Evolutionary conservation across 2,329 filamentous ascomycete species (phyloP), one percentile per base, ranked within the genome.

Genomic region (Keithomyces neogunnii): DNA sequence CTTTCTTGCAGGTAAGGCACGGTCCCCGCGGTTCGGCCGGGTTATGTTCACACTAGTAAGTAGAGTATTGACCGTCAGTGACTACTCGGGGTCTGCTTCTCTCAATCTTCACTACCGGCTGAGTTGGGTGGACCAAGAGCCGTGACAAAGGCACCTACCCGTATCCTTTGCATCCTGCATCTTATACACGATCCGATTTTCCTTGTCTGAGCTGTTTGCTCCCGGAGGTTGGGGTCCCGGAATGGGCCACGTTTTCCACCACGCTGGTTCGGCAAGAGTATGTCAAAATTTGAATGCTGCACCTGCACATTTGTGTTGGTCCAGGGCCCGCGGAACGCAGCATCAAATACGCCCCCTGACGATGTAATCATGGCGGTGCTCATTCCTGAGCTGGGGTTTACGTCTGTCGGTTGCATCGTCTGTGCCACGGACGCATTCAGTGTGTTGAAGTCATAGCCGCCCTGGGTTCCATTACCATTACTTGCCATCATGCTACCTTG

Each of bases 121-220:
- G 19, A 19, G 19, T 19, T 19, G 19, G 28, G 4, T 13, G 11
- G 40, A 11, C 29, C 13, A 32, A 19, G 33, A 42, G n/a, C 9
- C 35, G 31, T 29, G n/a, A 9, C 4, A 31, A 5, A 46, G 33
- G 28, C 11, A 68, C 77, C 72, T 63, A 82, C 80, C 47, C 80
- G 73, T 57, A 83, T 82, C 43, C 79, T 73, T 56, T 83, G 80
- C 77, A 82, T 81, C 47, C 77, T 72, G 55, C 80, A 84, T 44
- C 80, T 71, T 52, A 83, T 76, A 58, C 80, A 84, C 26, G 77
- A 80, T 7, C 78, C 79, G 19, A 79, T 76, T 50, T 75, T 76
- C 53, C 80, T 71, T 2, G 79, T 82, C 51, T 75, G 69, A 0
- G 80, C 80, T 1, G 80, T 83, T 56, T 75, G 69, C 54, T 78